A percentile compares a stretch with the other conserved stretches of the same genome.
Conservation (phyloP, 106 monocot species). For the Agapanthus africanus region DNA sequence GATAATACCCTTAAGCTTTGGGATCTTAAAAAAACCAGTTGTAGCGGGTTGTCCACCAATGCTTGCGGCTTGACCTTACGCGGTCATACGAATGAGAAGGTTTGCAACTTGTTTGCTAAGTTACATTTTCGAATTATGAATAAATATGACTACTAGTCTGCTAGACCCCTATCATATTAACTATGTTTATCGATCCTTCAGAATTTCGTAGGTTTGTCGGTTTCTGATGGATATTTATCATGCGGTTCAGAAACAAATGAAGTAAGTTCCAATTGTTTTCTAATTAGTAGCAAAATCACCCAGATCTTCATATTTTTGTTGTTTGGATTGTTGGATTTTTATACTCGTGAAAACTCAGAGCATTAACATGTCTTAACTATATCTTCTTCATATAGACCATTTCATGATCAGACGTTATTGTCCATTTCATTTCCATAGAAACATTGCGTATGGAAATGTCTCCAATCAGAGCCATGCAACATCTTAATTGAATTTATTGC, state of each 20-base stretch:
- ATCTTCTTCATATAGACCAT: too few species aligned
- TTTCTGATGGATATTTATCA: conserved; percentile 82
- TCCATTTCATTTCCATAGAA: too few species aligned
- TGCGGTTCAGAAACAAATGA: conserved; percentile 98
- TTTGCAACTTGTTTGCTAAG: conserved; percentile 14
- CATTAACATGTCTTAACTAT: too few species aligned
- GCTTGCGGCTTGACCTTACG: conserved; percentile 74
- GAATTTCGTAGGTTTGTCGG: conserved; percentile 97
- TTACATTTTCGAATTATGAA: background rate
- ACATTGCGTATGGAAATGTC: too few species aligned
- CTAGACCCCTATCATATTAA: background rate
- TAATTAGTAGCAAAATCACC: too few species aligned
- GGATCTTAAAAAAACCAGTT: conserved; percentile 70
- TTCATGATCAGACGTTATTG: too few species aligned
- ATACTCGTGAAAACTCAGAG: too few species aligned
- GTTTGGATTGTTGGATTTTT: too few species aligned
- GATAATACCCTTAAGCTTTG: conserved; percentile 91
- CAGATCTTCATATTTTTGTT: too few species aligned
- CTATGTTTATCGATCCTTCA: conserved; percentile 29
- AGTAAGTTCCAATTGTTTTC: too few species aligned
- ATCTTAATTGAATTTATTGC: too few species aligned
- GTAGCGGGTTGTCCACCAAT: conserved; percentile 42
- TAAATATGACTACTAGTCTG: background rate
- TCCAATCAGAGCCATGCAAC: too few species aligned
- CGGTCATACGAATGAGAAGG: conserved; percentile 95